Conservation (phyloP, 148 eudicot genomes). For the Heliamphora exappendiculata region DNA sequence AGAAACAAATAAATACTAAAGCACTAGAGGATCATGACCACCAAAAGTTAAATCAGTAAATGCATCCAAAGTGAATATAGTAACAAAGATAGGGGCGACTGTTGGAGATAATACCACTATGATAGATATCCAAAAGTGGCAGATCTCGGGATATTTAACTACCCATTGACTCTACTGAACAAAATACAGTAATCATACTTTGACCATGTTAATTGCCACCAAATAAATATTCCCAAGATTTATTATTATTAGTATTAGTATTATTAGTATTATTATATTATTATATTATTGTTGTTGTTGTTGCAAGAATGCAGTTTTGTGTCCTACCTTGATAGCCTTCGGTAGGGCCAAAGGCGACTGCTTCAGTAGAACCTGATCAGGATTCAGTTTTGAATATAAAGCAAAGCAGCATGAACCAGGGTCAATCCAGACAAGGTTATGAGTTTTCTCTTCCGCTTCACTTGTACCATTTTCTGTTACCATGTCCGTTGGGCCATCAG, state of each 20-base stretch:
- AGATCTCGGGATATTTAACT: background rate
- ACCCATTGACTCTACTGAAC: background rate
- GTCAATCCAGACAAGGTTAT: constrained; percentile 67
- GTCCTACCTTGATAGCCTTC: constrained; percentile 81
- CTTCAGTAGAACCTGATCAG: constrained; percentile 64
- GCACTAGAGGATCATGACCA: background rate
- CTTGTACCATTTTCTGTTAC: constrained; percentile 23
- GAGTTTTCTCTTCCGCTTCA: constrained; percentile 25
- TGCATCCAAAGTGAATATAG: too few relatives aligned
- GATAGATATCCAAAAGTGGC: background rate
- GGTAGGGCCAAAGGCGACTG: constrained; percentile 85
- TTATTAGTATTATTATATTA: too few relatives aligned
- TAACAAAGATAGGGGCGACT: background rate
- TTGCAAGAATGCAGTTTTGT: background rate
- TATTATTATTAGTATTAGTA: too few relatives aligned
- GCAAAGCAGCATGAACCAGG: constrained; percentile 85
- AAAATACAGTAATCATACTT: background rate
- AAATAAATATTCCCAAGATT: background rate
- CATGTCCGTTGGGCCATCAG: constrained; percentile 18
- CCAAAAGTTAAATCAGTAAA: background rate
- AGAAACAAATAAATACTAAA: background rate
- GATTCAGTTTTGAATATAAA: constrained; percentile 63
- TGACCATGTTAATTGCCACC: background rate
- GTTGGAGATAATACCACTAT: background rate
- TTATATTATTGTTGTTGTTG: too few relatives aligned